Evolutionary conservation across 306 rosid species (phyloP).

Genomic region (Psophocarpus tetragonolobus): DNA sequence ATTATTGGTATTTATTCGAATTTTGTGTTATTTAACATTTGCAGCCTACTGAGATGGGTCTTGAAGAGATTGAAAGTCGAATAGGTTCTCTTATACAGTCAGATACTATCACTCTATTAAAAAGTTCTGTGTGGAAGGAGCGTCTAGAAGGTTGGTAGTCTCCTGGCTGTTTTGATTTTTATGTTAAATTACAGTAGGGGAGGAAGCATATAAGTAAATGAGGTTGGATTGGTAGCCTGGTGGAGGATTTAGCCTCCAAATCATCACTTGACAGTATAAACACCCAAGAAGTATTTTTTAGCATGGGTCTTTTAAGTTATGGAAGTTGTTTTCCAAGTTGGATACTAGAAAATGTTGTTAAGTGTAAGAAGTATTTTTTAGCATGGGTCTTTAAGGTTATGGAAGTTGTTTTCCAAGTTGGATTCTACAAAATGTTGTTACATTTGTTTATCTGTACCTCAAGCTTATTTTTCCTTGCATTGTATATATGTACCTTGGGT

Average conservation of each 20-base stretch:
- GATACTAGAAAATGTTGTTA: background rate
- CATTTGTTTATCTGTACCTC: conserved; percentile 2
- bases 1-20: background rate
- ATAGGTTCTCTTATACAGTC: conserved; percentile 80
- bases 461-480: background rate
- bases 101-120: conserved; percentile 76
- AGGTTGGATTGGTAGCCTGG: background rate
- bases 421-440: background rate
- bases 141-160: conserved; percentile 84
- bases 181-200: background rate
- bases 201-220: conserved; percentile 17
- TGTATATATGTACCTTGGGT: too few species aligned
- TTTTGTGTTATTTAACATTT: conserved; percentile 18
- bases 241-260: background rate
- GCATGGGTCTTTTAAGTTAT: background rate
- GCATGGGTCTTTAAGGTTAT: background rate
- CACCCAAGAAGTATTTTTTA: background rate
- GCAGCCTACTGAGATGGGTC: conserved; percentile 95
- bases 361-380: background rate
- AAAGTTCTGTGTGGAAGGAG: conserved; percentile 94
- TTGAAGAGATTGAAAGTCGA: conserved; percentile 94
- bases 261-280: background rate
- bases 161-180: background rate
- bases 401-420: background rate
- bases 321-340: background rate